Base-by-base conservation (phyloP, 2,329 filamentous ascomycete species). In the Fusarium armeniacum region DNA sequence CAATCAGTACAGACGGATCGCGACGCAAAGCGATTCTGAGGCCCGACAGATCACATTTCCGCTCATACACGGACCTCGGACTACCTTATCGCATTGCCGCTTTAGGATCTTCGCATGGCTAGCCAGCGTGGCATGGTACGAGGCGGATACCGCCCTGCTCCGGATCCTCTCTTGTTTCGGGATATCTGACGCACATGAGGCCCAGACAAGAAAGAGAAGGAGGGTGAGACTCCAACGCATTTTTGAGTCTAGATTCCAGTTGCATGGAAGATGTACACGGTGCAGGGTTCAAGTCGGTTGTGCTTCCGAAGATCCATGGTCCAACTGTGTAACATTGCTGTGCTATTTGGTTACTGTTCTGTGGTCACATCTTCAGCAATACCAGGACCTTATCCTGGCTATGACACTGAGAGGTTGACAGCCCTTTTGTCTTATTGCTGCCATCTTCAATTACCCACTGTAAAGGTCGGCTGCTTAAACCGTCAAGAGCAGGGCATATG, bases 71-170 rank as follows among this genome's bases (percentile, higher is more conserved):
- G 73, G 73, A 65, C 64, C 62, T 46, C 38, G 38, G 49, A 57
- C 26, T 53, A 50, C 64, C 59, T 69, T 64, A 65, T 44, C 60
- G 44, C 57, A 65, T 69, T 73, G 43, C 69, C 59, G 26, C 58
- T 71, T 72, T 65, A 57, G 69, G 71, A 47, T 40, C 60, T 51
- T 58, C 71, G 73, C 73, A 75, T 73, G 59, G 59, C 32, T 53
- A 59, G 71, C 67, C 59, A 65, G 71, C 65, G 49, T 41, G 49
- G 15, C 26, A 70, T 73, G 71, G 62, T 66, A 73, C 62, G 73
- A 73, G 65, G 54, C 45, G 66, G 62, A 40, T 40, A 36, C 46
- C 24, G 24, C 49, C 20, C 24, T 28, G 24, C 26, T 40, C 35
- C 35, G 49, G 49, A 52, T 41, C 35, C 35, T 30, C 60, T 65